phyloP scores from a whole-genome alignment of 2,329 filamentous ascomycete genomes.

The Sarocladium kiliense region DNA sequence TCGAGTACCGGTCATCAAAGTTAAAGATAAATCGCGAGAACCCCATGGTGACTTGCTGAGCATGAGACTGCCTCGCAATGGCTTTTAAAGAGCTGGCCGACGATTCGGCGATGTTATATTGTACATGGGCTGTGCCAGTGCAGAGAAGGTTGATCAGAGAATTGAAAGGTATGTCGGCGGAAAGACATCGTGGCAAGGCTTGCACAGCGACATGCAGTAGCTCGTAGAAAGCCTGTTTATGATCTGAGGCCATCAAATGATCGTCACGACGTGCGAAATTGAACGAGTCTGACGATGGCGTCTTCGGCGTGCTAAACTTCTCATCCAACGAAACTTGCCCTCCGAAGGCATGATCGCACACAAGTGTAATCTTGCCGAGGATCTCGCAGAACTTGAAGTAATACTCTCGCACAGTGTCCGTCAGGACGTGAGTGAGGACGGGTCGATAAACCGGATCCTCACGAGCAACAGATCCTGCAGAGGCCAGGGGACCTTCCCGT shows the following conservation, averaged over 20 bases:
- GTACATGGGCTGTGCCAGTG: conserved; percentile 93
- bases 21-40: conserved; percentile 98
- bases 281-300: conserved; percentile 90
- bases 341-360: conserved; percentile 95
- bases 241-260: conserved; percentile 64
- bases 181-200: conserved; percentile 88
- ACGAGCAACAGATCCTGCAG: conserved; percentile 24
- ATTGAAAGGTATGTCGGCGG: conserved; percentile 86
- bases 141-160: conserved; percentile 91
- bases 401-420: conserved; percentile 74
- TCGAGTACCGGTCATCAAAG: conserved; percentile 94
- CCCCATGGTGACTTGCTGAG: conserved; percentile 92
- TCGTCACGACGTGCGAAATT: conserved; percentile 84
- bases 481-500: conserved; percentile 21
- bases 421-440: conserved; percentile 57
- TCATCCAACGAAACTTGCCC: conserved; percentile 94
- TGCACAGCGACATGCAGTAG: conserved; percentile 93
- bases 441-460: conserved; percentile 65
- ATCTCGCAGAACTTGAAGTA: conserved; percentile 93
- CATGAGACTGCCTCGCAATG: conserved; percentile 87
- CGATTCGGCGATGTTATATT: conserved; percentile 84
- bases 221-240: conserved; percentile 93
- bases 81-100: conserved; percentile 92
- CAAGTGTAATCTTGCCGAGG: conserved; percentile 88
- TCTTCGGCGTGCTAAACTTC: conserved; percentile 90